Evolutionary conservation across 768 basidiomycete genomes (phyloP), one percentile per base, ranked within the genome.

Genomic region (Calocybe gangraenosa): DNA sequence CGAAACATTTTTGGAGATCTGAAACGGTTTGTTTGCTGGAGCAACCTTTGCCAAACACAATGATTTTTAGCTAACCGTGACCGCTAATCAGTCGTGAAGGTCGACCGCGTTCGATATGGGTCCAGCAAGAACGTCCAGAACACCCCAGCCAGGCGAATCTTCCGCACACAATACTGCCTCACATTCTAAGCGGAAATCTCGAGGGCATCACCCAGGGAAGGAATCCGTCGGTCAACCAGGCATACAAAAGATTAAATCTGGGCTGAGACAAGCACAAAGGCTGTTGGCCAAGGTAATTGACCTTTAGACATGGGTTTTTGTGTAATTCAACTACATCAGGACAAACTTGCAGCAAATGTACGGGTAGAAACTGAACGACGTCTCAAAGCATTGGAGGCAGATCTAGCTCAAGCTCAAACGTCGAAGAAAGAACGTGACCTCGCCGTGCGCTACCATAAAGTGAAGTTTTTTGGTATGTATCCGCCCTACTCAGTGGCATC

Each of bases 381-480:
- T 46, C 59, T 89, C 32, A 84, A 79, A 56, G 74, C 82, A 0
- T 75, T 96, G 2, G 82, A 94, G 60, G 74, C 67, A 6, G 91
- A 92, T 53, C 71, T 93, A 11, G 74, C 68, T 19, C 73, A 69
- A 44, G 85, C 85, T 0, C 82, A 87, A 63, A 56, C 61, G 18
- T 71, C 75, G 28, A 74, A 74, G 37, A 84, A 83, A 60, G 89
- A 91, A 63, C 79, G 86, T 37, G 68, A 81, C 34, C 70, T 89
- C 55, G 87, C 89, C 0, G 65, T 76, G 32, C 78, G 78, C 50
- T 98, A 98, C 63, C 92, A 93, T 55, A 91, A 82, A 69, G 69
- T 93, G 56, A 94, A 92, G 63, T 98, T 98, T 67, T 96, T 98
- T 51, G 93, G 92, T 93, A 50, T 52, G 73, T 61, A n/a, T 31